Base-by-base conservation (phyloP, 768 basidiomycete species). In the Phylloporus sp. region DNA sequence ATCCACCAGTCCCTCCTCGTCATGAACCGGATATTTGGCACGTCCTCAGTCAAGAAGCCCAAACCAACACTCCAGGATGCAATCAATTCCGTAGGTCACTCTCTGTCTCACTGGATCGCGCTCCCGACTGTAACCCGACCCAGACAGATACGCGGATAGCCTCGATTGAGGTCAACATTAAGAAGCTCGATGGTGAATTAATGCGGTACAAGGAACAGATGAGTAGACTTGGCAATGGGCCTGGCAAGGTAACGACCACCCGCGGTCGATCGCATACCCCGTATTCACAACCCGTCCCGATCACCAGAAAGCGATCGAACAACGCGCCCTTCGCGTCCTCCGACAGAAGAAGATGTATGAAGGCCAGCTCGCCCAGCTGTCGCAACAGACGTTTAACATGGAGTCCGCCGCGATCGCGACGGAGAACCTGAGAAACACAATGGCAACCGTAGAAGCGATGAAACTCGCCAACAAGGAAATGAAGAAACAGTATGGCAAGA, bases 381-480 rank as follows among this genome's bases (percentile, higher is more conserved):
- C 88, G 26, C 97, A 98, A 67, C 97, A 98, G 69, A 86, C 91
- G 22, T 98, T 92, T 76, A 98, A 99, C 72, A 98, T 98, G 90
- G 95, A 99, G 73, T 93, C 90, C 49, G 88, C 95, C 12, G 82
- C 89, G 13, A 83, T 98, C 62, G 86, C 91, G 9, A 98, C 95
- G n/a, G 97, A 98, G 73, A 98, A 98, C 70, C 71, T 98, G 62
- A 84, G 92, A 57, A 98, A 97, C 68, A 98, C 97, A 62, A 98
- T 99, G 95, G 95, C 92, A 12, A 97, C 97, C 0, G 83, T 98
- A 26, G 92, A 97, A 58, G 97, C 94, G 6, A 97, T 99, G 94
- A 83, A 92, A 66, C 64, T 79, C 16, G 95, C 97, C 16, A 98
- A 97, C 73, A 97, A 95, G 74, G 95, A 97, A 70, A 80, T 99